phyloP scores from a whole-genome alignment of 805 yeast genomes.

The Barnettozyma wickerhamii region DNA sequence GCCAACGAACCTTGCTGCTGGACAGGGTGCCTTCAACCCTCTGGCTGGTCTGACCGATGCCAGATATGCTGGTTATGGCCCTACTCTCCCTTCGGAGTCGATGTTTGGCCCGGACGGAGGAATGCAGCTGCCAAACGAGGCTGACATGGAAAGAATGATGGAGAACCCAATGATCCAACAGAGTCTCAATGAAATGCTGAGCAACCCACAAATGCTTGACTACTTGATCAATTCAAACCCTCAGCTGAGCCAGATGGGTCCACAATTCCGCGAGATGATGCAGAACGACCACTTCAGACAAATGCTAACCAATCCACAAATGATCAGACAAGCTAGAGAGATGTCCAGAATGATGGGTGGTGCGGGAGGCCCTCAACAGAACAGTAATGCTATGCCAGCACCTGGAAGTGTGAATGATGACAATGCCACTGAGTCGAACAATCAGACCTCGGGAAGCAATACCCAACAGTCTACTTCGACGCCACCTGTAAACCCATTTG shows the following conservation, averaged over 20 bases:
- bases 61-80: slow-evolving; percentile 80
- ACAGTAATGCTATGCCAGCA: slow-evolving; percentile 39
- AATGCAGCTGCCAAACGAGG: slow-evolving; percentile 64
- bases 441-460: slow-evolving; percentile 26
- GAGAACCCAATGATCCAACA: slow-evolving; percentile 79
- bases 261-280: slow-evolving; percentile 79
- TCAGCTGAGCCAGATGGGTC: slow-evolving; percentile 80
- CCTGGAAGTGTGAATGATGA: slow-evolving; percentile 36
- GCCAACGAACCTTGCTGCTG: slow-evolving; percentile 83
- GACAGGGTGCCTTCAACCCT: slow-evolving; percentile 85
- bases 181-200: slow-evolving; percentile 73
- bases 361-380: slow-evolving; percentile 23
- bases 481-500: slow-evolving; percentile 8
- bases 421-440: slow-evolving; percentile 22
- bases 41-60: slow-evolving; percentile 93
- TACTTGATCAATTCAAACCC: slow-evolving; percentile 79
- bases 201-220: slow-evolving; percentile 87
- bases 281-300: slow-evolving; percentile 81
- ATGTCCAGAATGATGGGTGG: slow-evolving; percentile 50
- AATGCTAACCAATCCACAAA: slow-evolving; percentile 78
- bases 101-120: slow-evolving; percentile 97
- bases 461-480: slow-evolving; percentile 13
- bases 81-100: slow-evolving; percentile 80
- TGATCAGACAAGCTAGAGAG: slow-evolving; percentile 77
- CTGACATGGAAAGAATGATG: slow-evolving; percentile 71